Evolutionary conservation across 1,284 basidiomycete species (phyloP).

Genomic region (Takashimella koratensis): DNA sequence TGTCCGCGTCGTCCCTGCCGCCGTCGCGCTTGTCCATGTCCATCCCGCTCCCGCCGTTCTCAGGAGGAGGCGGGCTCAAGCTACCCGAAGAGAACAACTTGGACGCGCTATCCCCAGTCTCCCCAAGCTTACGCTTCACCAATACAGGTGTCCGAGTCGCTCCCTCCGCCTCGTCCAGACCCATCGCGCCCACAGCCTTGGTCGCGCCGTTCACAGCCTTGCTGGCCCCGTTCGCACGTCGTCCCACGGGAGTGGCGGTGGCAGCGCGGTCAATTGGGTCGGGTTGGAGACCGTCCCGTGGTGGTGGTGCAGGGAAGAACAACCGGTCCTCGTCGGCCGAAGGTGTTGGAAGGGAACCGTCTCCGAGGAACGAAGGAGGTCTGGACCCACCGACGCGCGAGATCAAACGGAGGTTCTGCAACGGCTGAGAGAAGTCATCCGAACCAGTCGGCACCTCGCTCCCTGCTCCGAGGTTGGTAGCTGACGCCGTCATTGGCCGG

Average conservation of each 20-base stretch:
- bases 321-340: not conserved
- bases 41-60: too few relatives aligned
- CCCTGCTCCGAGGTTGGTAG: constrained; percentile 34
- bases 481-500: constrained; percentile 33
- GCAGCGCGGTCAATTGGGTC: not conserved
- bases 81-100: not conserved
- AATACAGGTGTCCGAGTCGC: too few relatives aligned
- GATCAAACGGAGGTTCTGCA: constrained; percentile 31
- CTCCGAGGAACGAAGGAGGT: too few relatives aligned
- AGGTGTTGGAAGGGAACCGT: too few relatives aligned
- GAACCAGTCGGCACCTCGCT: constrained; percentile 12
- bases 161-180: too few relatives aligned
- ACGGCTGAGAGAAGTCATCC: constrained; percentile 39
- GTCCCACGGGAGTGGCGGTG: not conserved
- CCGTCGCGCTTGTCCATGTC: too few relatives aligned
- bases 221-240: too few relatives aligned
- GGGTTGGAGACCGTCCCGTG: not conserved
- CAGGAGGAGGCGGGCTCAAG: not conserved
- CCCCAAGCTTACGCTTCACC: not conserved
- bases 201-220: too few relatives aligned
- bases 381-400: not conserved
- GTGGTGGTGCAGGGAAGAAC: not conserved
- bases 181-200: too few relatives aligned
- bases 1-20: too few relatives aligned
- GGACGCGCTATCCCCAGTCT: not conserved